These are phyloP conservation scores for Tylopilus rubrobrunneus DNA, from an alignment of 768 basidiomycete genomes.

Conservation along the genomic window DNA sequence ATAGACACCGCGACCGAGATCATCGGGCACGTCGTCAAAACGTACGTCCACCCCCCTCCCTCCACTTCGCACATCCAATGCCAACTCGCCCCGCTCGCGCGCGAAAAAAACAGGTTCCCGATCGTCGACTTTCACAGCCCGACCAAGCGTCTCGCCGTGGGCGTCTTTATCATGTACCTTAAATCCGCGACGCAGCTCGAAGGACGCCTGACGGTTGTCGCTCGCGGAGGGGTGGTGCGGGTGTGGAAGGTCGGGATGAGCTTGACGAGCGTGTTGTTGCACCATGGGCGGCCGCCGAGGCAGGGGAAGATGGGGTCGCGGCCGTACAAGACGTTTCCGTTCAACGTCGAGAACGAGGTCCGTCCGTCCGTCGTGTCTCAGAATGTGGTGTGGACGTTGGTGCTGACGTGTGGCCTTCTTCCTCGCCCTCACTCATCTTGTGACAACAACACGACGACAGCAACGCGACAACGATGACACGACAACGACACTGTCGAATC, in stretches of 20 bases:
- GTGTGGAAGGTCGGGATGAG: conserved; percentile 97
- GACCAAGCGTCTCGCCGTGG: conserved; percentile 87
- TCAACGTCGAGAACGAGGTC: conserved; percentile 82
- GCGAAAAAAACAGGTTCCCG: conserved; percentile 60
- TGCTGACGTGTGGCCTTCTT: neutral
- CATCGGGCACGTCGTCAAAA: conserved; percentile 89
- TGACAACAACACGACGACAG: no score
- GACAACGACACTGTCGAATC: no score
- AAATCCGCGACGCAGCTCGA: conserved; percentile 93
- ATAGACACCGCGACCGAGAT: conserved; percentile 92
- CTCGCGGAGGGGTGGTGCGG: conserved; percentile 79
- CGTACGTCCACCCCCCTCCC: conserved; percentile 46
- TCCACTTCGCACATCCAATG: no score
- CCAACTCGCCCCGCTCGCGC: no score
- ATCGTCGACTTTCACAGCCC: conserved; percentile 90
- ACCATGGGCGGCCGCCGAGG: conserved; percentile 85
- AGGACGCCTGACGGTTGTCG: conserved; percentile 81
- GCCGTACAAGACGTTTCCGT: conserved; percentile 85
- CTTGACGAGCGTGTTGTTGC: conserved; percentile 78
- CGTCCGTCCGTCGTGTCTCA: conserved; percentile 38
- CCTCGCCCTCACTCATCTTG: no score
- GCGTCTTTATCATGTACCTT: conserved; percentile 93
- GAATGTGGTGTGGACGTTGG: no score
- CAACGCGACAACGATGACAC: no score
- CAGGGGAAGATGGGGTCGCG: conserved; percentile 80